Percentiles rank a stretch among this genome's conserved stretches.
These are phyloP conservation scores for Aristolochia fimbriata DNA, from an alignment of 164 flowering plant genomes.

Conservation along the genomic window DNA sequence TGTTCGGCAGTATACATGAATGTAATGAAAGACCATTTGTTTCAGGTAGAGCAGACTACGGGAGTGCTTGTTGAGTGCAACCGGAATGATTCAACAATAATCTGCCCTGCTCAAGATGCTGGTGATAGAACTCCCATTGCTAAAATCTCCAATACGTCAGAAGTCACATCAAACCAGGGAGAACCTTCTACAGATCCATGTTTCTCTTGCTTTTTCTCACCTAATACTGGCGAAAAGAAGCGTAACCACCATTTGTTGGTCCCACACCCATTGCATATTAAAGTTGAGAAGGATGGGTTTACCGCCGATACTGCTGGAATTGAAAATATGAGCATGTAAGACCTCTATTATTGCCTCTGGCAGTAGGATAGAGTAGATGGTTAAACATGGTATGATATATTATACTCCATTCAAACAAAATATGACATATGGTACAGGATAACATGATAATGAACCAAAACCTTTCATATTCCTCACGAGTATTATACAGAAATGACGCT, in stretches of 20 bases:
- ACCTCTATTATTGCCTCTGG: background rate
- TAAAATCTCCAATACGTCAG: slow-evolving; percentile 18
- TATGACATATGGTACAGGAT: no score
- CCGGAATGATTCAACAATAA: slow-evolving; percentile 28
- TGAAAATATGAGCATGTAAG: slow-evolving; percentile 58
- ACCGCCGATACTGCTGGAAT: slow-evolving; percentile 12
- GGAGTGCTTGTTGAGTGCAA: slow-evolving; percentile 52
- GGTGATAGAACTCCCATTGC: slow-evolving; percentile 29
- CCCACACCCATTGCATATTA: slow-evolving; percentile 22
- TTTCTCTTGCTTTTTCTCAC: slow-evolving; percentile 23
- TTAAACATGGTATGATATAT: no score
- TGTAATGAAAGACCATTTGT: background rate
- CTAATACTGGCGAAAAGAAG: slow-evolving; percentile 26
- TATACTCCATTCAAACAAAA: no score
- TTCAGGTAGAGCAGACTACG: slow-evolving; percentile 16
- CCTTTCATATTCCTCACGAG: no score
- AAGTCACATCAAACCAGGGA: slow-evolving; percentile 14
- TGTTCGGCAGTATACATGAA: background rate
- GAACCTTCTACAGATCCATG: slow-evolving; percentile 23
- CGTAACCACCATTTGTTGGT: slow-evolving; percentile 16
- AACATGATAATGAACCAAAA: no score
- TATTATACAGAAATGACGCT: no score
- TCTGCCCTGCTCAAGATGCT: slow-evolving; percentile 48
- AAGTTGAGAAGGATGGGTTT: slow-evolving; percentile 20
- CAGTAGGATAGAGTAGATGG: no score